Base-by-base conservation (phyloP, 768 basidiomycete genomes). In the Lentinula sp. region DNA sequence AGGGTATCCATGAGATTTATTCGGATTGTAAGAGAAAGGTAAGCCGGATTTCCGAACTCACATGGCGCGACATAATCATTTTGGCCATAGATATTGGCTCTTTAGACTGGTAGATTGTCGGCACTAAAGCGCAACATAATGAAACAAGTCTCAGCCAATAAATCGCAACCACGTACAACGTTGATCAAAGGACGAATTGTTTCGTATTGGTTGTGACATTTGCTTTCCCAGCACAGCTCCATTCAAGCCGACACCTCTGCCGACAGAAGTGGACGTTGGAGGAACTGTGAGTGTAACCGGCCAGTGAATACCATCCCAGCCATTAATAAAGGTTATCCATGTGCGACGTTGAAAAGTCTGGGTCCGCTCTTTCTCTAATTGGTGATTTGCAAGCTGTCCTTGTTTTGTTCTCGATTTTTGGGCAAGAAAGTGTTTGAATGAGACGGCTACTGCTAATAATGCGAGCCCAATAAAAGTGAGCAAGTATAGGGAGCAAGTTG, bases 21-120 rank as follows among this genome's bases (percentile, higher is more conserved):
- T 57, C 58, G 61, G 57, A 48, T 63, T 7, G 31, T 61, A n/a
- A 54, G 59, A 46, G 58, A 51, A 39, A 28, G 37, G 5, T 3
- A 39, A 8, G 3, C 37, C 37, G 37, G 3, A 8, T 39, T 39
- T 39, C 37, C 2, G 31, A 18, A 67, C 79, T 49, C 66, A 81
- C 79, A 70, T 80, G 79, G 68, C 79, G 77, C 32, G 79, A 80
- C 80, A 80, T 80, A 63, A 80, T 80, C 61, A 80, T 75, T 67
- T 80, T 80, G 37, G 79, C 79, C 79, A 81, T 81, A 7, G 80
- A 80, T 45, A 76, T 64, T 50, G 79, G 79, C 40, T 73, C 70
- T 55, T 75, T 74, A 60, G 65, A 76, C 62, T 79, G 73, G 57
- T 81, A 80, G 16, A 78, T 64, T 1, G 77, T 74, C 32, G 78